A percentile compares a stretch with the other conserved stretches of the same genome.
phyloP scores from a whole-genome alignment of 805 yeast species.

The Cephaloascus albidus region DNA sequence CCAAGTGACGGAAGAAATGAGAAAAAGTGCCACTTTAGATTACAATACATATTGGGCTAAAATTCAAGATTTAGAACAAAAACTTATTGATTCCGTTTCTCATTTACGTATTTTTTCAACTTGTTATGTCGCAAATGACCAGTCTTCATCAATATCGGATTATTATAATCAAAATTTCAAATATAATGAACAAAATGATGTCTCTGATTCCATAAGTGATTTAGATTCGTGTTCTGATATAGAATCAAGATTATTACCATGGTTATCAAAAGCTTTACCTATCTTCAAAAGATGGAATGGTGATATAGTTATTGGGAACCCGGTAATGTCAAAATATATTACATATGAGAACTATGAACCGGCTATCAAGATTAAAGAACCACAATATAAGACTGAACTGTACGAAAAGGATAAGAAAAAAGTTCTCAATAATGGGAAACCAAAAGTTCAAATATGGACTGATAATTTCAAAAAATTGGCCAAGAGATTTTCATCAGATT shows the following conservation, averaged over 20 bases:
- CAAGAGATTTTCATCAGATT: too few relatives aligned
- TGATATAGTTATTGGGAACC: conserved; percentile 12
- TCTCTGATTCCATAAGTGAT: not conserved
- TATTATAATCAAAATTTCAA: not conserved
- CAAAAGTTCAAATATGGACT: not conserved
- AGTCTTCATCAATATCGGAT: not conserved
- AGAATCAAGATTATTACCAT: conserved; percentile 30
- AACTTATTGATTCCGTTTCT: not conserved
- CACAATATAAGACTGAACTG: not conserved
- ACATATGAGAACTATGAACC: conserved; percentile 1
- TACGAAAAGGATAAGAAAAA: not conserved
- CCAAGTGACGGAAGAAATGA: not conserved
- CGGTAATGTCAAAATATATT: conserved; percentile 13
- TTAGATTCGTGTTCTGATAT: conserved; percentile 17
- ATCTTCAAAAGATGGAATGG: conserved; percentile 31
- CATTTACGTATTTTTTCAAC: not conserved
- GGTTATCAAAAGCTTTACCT: conserved; percentile 29
- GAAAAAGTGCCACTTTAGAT: not conserved
- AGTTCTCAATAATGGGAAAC: not conserved
- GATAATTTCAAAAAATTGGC: not conserved
- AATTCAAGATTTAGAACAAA: not conserved
- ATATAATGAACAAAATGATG: not conserved
- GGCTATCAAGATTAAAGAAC: not conserved
- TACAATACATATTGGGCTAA: not conserved
- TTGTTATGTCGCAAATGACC: not conserved